Base-by-base conservation (phyloP, 148 eudicot genomes). In the Rhododendron ferrugineum region DNA sequence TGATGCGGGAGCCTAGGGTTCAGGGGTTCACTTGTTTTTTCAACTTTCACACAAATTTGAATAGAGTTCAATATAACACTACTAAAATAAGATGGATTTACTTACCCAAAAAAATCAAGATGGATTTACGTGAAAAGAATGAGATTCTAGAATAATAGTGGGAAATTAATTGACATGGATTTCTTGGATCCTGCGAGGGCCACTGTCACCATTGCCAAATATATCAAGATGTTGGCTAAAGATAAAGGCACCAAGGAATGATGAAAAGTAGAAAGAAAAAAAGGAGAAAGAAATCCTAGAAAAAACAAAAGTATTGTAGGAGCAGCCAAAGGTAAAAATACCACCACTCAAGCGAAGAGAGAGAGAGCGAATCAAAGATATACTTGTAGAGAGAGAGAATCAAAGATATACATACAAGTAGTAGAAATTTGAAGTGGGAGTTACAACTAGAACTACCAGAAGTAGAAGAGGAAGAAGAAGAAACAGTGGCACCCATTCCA, bases 161-260 rank as follows among this genome's bases (percentile, higher is more conserved):
- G 84, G 88, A 87, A 54, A 16, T 54, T 18, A 89, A 86, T 86
- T 85, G 89, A 84, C 83, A 75, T 87, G 40, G 88, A 92, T 91
- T 93, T 64, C 92, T 90, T 78, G 95, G 96, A 93, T 94, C 98
- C 94, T 92, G 58, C 5, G 6, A 54, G 58, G 86, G 81, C 87
- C 89, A 85, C 34, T 86, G 87, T 85, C 86, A 77, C 85, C 70
- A 18, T 83, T 79, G 70, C 82, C 85, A 79, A 90, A 86, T 72
- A 82, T 80, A 90, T 86, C 88, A 86, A 85, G 74, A 80, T 89
- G 92, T 82, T 87, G 90, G 90, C 93, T 89, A 89, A 93, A 90
- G 94, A 87, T 85, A 90, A 94, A 93, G 90, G 87, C 36, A 87
- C 77, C 82, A 81, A 88, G 93, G 94, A 93, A 95, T 95, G 98